Percentiles rank a stretch among this genome's conserved stretches.
phyloP scores from a whole-genome alignment of 768 basidiomycete genomes.

The Boletus subparvulus region DNA sequence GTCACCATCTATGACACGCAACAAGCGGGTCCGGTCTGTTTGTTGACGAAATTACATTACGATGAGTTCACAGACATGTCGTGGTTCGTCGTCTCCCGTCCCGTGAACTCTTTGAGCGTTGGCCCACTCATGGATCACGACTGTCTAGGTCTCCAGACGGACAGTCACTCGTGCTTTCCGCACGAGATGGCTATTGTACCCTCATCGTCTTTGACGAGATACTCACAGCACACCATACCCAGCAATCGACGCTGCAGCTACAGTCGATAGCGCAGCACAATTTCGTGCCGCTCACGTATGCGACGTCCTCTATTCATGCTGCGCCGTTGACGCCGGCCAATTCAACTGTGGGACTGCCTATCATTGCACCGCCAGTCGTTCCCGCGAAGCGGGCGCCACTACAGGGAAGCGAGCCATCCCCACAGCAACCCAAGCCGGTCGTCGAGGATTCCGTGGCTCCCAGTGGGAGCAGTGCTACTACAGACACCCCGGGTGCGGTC shows the following conservation, averaged over 20 bases:
- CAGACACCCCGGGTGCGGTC: slow-evolving; percentile 2
- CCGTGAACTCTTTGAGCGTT: background rate
- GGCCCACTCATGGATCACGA: slow-evolving; percentile 2
- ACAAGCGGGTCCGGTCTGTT: slow-evolving; percentile 86
- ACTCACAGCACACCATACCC: slow-evolving; percentile 81
- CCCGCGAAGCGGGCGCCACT: slow-evolving; percentile 38
- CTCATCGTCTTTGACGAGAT: slow-evolving; percentile 94
- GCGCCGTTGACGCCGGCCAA: slow-evolving; percentile 27
- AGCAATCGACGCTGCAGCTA: slow-evolving; percentile 87
- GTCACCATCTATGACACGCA: slow-evolving; percentile 96
- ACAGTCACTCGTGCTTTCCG: slow-evolving; percentile 85
- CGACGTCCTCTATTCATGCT: slow-evolving; percentile 18
- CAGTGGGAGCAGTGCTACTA: slow-evolving; percentile 11
- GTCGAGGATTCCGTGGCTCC: slow-evolving; percentile 22
- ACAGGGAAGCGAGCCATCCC: slow-evolving; percentile 22
- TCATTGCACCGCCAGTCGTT: slow-evolving; percentile 31
- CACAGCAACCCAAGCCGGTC: slow-evolving; percentile 27
- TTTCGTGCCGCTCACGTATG: slow-evolving; percentile 57
- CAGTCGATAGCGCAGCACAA: slow-evolving; percentile 89
- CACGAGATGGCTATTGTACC: slow-evolving; percentile 97
- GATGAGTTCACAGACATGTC: slow-evolving; percentile 96
- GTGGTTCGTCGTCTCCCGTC: slow-evolving; percentile 59
- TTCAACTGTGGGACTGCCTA: slow-evolving; percentile 36
- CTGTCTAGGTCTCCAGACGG: slow-evolving; percentile 88
- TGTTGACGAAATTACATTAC: slow-evolving; percentile 93